Evolutionary conservation across 192 early-diverging fungal genomes (phyloP), one percentile per base, ranked within the genome.

Genomic region (Coemansia sp.): DNA sequence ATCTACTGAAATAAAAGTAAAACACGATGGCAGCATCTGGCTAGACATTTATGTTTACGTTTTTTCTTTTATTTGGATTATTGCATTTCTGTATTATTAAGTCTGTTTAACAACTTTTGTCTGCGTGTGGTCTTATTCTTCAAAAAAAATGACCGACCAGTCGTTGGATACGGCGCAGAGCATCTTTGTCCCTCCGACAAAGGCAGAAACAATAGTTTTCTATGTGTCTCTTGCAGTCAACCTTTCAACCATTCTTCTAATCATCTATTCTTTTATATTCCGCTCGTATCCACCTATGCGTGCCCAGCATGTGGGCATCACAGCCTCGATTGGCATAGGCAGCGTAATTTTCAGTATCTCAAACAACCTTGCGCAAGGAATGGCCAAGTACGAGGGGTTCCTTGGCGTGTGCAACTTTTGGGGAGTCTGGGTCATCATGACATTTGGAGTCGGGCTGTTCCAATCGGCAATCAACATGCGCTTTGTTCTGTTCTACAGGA

Each of bases 241-340:
- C 56, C 66, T 77, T 3, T 62, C 69, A 5, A 72, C 61, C 3
- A 58, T 77, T 32, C 26, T 77, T 36, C 75, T 66, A 8, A 63
- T 77, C 32, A 9, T 40, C n/a, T 77, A 77, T 77, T 69, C 69
- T 13, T 60, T 71, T 32, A 46, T 51, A 41, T 77, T 65, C 66
- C 65, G 75, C 11, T 45, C n/a, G 26, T 77, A 68, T 43, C 75
- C 75, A 46, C 75, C 75, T 36, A 77, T 77, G 69, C 58, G 64
- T 16, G 75, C 75, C 21, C 75, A 77, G 66, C 75, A 77, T 68
- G 75, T 77, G 43, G 75, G 69, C 8, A 77, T 77, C 66, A 77
- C 75, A 16, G 69, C 67, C 16, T 48, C 42, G 8, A 67, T 72
- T 26, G 69, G 75, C 41, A 47, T 71, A 4, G 75, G 75, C 10